phyloP scores from a whole-genome alignment of 2,329 filamentous ascomycete genomes.

The Fusarium fujikuroi region DNA sequence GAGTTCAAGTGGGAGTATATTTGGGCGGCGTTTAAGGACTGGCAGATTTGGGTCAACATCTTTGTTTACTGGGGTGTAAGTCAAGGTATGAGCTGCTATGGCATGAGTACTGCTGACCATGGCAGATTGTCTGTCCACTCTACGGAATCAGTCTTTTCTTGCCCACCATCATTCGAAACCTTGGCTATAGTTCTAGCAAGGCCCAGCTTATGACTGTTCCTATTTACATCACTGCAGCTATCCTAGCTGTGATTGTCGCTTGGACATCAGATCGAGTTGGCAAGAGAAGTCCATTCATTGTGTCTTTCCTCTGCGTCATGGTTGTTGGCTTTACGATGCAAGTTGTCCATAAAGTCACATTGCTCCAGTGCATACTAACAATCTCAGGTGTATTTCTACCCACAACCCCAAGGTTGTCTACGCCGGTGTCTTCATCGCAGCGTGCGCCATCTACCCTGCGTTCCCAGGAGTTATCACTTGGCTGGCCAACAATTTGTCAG shows the following conservation, averaged over 20 bases:
- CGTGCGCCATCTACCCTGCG: constrained; percentile 82
- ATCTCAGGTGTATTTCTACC: constrained; percentile 65
- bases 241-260: constrained; percentile 63
- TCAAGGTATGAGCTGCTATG: not conserved
- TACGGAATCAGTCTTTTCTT: constrained; percentile 69
- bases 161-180: constrained; percentile 70
- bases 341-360: constrained; percentile 10
- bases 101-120: not conserved
- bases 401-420: constrained; percentile 72
- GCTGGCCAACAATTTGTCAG: constrained; percentile 81
- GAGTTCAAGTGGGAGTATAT: constrained; percentile 81
- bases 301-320: constrained; percentile 63
- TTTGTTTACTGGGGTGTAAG: constrained; percentile 73
- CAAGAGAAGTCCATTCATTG: constrained; percentile 65
- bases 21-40: constrained; percentile 77
- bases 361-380: not conserved
- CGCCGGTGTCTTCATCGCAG: constrained; percentile 79
- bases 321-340: constrained; percentile 67
- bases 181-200: constrained; percentile 66
- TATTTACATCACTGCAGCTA: constrained; percentile 71
- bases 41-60: constrained; percentile 76
- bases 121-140: constrained; percentile 62
- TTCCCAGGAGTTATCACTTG: constrained; percentile 84
- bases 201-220: constrained; percentile 74
- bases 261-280: constrained; percentile 65